Evolutionary conservation across 192 early-diverging fungal genomes (phyloP).

Genomic region (Piromyces finnis): DNA sequence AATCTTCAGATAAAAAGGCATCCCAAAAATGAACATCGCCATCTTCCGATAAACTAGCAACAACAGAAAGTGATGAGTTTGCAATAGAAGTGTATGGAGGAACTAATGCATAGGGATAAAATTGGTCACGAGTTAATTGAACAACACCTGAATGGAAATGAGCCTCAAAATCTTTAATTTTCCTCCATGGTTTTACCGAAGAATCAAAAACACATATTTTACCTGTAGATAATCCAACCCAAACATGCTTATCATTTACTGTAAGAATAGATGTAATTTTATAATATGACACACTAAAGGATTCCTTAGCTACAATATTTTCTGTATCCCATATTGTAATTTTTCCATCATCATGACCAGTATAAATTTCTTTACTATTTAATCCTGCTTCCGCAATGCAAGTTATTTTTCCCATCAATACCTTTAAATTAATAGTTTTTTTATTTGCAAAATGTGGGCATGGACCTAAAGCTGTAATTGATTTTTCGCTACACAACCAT

Average conservation of each 20-base stretch:
- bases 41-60: constrained; percentile 36
- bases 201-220: constrained; percentile 57
- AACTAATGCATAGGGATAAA: constrained; percentile 15
- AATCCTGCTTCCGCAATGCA: neutral
- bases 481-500: neutral
- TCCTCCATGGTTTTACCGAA: constrained; percentile 22
- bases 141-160: constrained; percentile 25
- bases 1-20: constrained; percentile 48
- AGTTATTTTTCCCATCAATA: neutral
- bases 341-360: constrained; percentile 64
- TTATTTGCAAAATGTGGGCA: neutral
- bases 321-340: constrained; percentile 48
- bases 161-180: constrained; percentile 49
- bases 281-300: constrained; percentile 40
- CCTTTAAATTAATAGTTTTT: neutral
- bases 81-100: constrained; percentile 11
- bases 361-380: constrained; percentile 21
- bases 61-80: neutral
- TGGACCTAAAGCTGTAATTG: neutral
- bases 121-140: constrained; percentile 27
- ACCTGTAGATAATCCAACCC: constrained; percentile 61
- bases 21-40: constrained; percentile 60
- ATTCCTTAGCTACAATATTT: constrained; percentile 16
- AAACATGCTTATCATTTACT: constrained; percentile 44
- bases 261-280: constrained; percentile 38